Evolutionary conservation across 495 filamentous ascomycete species (phyloP).

Genomic region (Penicillium turbatum): DNA sequence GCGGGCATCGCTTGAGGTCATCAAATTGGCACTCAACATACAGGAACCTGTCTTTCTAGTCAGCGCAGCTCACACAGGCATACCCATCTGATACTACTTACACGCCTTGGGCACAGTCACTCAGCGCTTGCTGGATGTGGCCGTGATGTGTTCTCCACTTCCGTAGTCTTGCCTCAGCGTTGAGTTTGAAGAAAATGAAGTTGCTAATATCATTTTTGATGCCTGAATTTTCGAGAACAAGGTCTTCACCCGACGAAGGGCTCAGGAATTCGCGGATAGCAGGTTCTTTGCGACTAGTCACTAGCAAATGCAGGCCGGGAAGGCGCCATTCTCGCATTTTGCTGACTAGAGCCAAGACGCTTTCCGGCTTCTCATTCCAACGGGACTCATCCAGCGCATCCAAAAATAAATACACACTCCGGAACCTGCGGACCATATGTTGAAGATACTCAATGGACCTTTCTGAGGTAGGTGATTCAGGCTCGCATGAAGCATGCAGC

Average conservation of each 20-base stretch:
- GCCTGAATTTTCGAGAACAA: conserved; percentile 21
- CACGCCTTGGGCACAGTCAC: conserved; percentile 31
- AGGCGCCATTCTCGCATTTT: too few relatives aligned
- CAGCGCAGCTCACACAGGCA: conserved; percentile 7
- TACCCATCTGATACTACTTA: conserved; percentile 13
- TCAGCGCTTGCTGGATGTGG: conserved; percentile 25
- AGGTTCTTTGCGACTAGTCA: too few relatives aligned
- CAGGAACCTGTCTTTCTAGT: conserved; percentile 31
- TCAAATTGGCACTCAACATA: conserved; percentile 39
- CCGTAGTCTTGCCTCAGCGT: conserved; percentile 21
- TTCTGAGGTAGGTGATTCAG: too few relatives aligned
- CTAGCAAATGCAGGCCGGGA: too few relatives aligned
- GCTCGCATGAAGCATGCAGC: too few relatives aligned
- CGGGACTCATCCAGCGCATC: too few relatives aligned
- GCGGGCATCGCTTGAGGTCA: conserved; percentile 15
- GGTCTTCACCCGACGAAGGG: conserved; percentile 10
- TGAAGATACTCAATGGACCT: too few relatives aligned
- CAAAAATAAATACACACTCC: too few relatives aligned
- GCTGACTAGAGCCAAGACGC: too few relatives aligned
- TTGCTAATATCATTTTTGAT: conserved; percentile 30
- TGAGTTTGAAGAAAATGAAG: conserved; percentile 28
- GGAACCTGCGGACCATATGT: too few relatives aligned
- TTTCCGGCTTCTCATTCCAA: too few relatives aligned
- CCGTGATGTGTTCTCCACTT: conserved; percentile 25
- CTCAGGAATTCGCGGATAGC: conserved; percentile 30